A percentile compares a stretch with the other conserved stretches of the same genome.
Evolutionary conservation across 176 grass and related monocot species (phyloP).

Genomic region (Cenchrus fungigraminus): DNA sequence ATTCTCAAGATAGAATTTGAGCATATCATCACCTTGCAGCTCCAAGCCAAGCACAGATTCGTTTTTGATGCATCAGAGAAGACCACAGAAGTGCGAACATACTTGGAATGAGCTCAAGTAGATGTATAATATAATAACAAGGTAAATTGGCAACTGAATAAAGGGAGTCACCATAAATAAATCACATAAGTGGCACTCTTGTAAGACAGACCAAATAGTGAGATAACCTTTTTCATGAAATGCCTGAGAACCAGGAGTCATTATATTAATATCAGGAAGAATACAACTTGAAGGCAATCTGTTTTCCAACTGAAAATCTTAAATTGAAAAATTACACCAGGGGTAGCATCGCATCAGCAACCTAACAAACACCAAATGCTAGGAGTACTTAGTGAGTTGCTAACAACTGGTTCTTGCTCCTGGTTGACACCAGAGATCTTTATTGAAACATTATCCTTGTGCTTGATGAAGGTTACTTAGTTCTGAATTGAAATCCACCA

Average conservation of each 20-base stretch:
- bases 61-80: background rate
- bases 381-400: background rate
- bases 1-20: background rate
- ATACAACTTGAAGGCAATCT: too few species aligned
- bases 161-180: too few species aligned
- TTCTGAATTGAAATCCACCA: background rate
- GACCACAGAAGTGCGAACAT: background rate
- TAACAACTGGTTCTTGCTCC: background rate
- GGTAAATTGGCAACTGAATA: background rate
- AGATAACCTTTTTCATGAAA: too few species aligned
- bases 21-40: background rate
- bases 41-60: background rate
- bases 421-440: background rate
- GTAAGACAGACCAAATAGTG: too few species aligned
- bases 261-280: too few species aligned
- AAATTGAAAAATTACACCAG: too few species aligned
- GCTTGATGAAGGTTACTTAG: background rate
- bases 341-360: background rate
- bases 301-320: too few species aligned
- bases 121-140: background rate
- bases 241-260: too few species aligned
- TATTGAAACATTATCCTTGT: background rate
- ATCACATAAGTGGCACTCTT: too few species aligned
- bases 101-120: background rate
- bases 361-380: background rate